Base-by-base conservation (phyloP, 768 basidiomycete species). In the Kwoniella newhampshirensis region DNA sequence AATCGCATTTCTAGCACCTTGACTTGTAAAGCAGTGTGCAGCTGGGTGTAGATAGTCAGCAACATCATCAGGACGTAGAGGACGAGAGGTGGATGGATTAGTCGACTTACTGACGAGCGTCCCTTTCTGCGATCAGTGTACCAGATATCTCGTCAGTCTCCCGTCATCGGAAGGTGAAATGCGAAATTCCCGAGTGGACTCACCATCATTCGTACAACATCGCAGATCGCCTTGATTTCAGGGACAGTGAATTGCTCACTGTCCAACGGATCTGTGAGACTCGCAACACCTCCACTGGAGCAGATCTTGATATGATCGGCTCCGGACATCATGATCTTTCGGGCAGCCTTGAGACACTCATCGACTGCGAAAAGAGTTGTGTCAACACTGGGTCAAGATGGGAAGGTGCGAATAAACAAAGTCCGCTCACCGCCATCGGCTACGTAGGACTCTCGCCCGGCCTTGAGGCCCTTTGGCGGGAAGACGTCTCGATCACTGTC, bases 301-400 rank as follows among this genome's bases (percentile, higher is more conserved):
- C 63, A 65, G 26, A 65, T 62, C 39, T 65, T 65, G 60, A 65
- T 62, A 51, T 65, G 63, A 39, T 65, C 60, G 12, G 63, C 63
- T 39, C 63, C 59, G 7, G 44, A 30, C 55, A 57, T 62, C 63
- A 65, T 65, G 18, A 62, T 27, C 35, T 59, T 61, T 23, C 63
- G 28, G 6, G 63, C 57, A 5, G 47, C 56, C 51, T 57, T 61
- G 11, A 60, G 45, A 37, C 63, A 65, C 28, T 56, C 62, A 17
- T 64, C 59, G 18, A 57, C 62, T 62, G 39, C 21, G 46, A 13
- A 21, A 37, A n/a, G 20, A 15, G 18, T 6, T 13, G 13, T 32
- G 32, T 48, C 47, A 48, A 30, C 28, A 26, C 18, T 18, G 12
- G n/a, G 7, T 35, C 40, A 41, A n/a, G 17, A 26, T 15, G 39